Conservation (phyloP, 2,329 filamentous ascomycete species). For the Dactylellina sp. region DNA sequence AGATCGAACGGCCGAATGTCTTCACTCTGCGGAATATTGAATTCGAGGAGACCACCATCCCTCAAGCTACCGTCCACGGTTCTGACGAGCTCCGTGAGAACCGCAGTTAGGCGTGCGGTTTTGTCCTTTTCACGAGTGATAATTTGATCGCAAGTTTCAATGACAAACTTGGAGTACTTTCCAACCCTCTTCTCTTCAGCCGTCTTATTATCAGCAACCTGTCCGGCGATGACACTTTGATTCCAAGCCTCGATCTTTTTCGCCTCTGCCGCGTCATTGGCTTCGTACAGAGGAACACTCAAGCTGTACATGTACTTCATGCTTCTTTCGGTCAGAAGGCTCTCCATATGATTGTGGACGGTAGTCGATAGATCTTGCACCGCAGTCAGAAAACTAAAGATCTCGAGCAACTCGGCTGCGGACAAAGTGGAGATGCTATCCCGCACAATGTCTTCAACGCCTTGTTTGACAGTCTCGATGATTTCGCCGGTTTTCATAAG, state of each 20-base stretch:
- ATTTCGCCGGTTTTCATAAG: slow-evolving; percentile 49
- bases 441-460: slow-evolving; percentile 46
- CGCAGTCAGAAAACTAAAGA: slow-evolving; percentile 49
- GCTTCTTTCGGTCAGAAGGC: slow-evolving; percentile 49
- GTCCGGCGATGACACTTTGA: slow-evolving; percentile 45
- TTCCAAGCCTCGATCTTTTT: slow-evolving; percentile 56
- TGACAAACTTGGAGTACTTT: slow-evolving; percentile 50
- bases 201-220: slow-evolving; percentile 46
- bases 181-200: slow-evolving; percentile 48
- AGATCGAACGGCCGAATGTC: slow-evolving; percentile 44
- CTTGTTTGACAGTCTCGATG: slow-evolving; percentile 51
- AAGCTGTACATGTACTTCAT: slow-evolving; percentile 56
- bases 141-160: slow-evolving; percentile 39
- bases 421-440: slow-evolving; percentile 29
- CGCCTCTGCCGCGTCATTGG: slow-evolving; percentile 49
- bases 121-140: slow-evolving; percentile 49
- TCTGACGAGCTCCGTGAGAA: slow-evolving; percentile 36
- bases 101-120: slow-evolving; percentile 19
- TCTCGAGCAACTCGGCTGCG: slow-evolving; percentile 31
- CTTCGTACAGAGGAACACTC: slow-evolving; percentile 48
- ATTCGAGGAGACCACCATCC: slow-evolving; percentile 42
- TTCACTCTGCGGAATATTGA: slow-evolving; percentile 45
- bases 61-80: slow-evolving; percentile 33
- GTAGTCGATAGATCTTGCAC: slow-evolving; percentile 52
- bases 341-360: slow-evolving; percentile 53